phyloP scores from a whole-genome alignment of 2,329 filamentous ascomycete species.

The Calonectria pauciramosa region DNA sequence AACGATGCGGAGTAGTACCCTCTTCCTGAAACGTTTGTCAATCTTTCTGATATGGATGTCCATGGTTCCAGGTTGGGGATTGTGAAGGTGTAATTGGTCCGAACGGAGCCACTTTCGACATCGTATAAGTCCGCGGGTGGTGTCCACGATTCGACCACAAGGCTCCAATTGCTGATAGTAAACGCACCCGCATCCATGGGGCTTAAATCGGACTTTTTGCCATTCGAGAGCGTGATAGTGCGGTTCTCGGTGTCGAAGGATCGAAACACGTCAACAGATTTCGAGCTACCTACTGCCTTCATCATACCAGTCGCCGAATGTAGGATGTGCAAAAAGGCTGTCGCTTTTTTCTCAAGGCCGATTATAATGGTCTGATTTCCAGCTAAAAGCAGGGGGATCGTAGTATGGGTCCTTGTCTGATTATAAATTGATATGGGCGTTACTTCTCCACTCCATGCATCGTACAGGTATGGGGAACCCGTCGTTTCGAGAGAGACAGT shows the following conservation, averaged over 20 bases:
- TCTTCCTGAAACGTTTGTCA: background rate
- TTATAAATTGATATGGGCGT: background rate
- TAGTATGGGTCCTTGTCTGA: background rate
- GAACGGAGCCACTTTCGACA: background rate
- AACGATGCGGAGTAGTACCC: background rate
- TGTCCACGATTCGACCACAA: background rate
- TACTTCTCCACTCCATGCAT: background rate
- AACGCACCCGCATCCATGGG: background rate
- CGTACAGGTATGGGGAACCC: background rate
- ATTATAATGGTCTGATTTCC: background rate
- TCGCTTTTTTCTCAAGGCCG: background rate
- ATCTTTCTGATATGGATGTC: background rate
- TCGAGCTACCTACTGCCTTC: background rate
- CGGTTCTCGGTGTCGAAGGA: background rate
- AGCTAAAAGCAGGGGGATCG: background rate
- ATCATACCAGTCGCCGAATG: background rate
- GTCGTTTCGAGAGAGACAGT: background rate
- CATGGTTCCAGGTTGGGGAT: background rate
- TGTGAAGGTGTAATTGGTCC: background rate
- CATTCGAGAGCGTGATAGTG: background rate
- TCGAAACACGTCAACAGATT: background rate
- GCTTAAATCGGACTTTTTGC: background rate
- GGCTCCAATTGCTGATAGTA: background rate
- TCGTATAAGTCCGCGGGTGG: background rate
- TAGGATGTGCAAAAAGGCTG: background rate